These are phyloP conservation scores for Ascochyta rabiei DNA, from an alignment of 2,329 filamentous ascomycete genomes.

Conservation along the genomic window DNA sequence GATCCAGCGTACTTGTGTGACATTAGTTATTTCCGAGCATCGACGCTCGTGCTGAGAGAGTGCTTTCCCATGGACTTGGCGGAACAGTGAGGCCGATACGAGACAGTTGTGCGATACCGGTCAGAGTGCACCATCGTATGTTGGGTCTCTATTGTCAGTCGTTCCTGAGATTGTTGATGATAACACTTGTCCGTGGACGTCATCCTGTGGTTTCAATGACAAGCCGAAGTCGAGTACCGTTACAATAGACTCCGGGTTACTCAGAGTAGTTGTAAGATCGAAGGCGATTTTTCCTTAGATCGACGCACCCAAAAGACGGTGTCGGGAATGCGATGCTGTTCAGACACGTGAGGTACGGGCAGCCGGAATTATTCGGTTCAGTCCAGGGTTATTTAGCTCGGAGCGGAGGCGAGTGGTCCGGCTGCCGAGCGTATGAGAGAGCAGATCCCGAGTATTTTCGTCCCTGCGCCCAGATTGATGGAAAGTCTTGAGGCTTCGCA, in stretches of 20 bases:
- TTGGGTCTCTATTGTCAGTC: background rate
- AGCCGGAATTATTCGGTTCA: constrained; percentile 6
- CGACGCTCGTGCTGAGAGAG: background rate
- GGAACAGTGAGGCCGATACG: background rate
- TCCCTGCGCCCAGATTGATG: constrained; percentile 18
- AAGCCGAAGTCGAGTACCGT: background rate
- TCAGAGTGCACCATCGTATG: background rate
- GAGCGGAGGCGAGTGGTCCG: constrained; percentile 28
- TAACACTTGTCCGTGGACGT: background rate
- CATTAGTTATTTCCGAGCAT: constrained; percentile 5
- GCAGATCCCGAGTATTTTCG: constrained; percentile 26
- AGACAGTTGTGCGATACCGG: background rate
- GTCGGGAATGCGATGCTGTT: background rate
- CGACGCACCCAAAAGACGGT: background rate
- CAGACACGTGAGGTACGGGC: constrained; percentile 5
- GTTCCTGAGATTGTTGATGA: background rate
- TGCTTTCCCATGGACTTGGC: background rate
- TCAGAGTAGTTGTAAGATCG: background rate
- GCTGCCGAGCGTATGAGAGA: constrained; percentile 23
- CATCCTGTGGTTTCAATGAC: background rate
- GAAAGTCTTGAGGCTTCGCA: constrained; percentile 15
- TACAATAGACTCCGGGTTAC: background rate
- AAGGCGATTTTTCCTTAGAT: background rate
- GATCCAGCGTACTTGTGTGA: constrained; percentile 10
- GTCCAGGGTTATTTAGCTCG: constrained; percentile 12